phyloP scores from a whole-genome alignment of 1,284 basidiomycete species.

The Chalciporus sp. region DNA sequence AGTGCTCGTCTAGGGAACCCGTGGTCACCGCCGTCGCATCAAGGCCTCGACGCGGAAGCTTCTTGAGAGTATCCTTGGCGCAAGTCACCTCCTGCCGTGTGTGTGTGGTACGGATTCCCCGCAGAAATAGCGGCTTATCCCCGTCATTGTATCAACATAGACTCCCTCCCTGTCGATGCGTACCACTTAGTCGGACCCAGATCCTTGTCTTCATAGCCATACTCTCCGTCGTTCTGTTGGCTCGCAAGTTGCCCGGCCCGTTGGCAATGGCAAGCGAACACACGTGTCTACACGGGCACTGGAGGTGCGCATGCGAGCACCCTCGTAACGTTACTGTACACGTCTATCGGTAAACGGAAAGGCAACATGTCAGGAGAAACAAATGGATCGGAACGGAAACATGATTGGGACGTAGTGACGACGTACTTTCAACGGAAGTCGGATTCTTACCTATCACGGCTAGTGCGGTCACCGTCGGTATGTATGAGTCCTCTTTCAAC shows the following conservation, averaged over 20 bases:
- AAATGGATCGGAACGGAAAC: too few relatives aligned
- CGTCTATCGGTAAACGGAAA: too few relatives aligned
- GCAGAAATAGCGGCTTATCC: conserved; percentile 45
- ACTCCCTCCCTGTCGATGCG: conserved; percentile 76
- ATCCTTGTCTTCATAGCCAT: background rate
- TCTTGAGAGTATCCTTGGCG: conserved; percentile 60
- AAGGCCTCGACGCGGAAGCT: conserved; percentile 76
- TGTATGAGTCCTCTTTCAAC: too few relatives aligned
- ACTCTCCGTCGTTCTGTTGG: conserved; percentile 44
- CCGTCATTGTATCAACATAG: conserved; percentile 63
- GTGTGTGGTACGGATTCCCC: conserved; percentile 1
- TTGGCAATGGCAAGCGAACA: too few relatives aligned
- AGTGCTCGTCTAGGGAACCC: conserved; percentile 54
- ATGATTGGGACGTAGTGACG: too few relatives aligned
- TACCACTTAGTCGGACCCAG: conserved; percentile 62
- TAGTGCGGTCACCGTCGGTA: too few relatives aligned
- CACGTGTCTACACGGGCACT: too few relatives aligned
- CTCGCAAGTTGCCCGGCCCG: conserved; percentile 31
- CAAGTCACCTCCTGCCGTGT: conserved; percentile 69
- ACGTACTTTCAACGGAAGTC: too few relatives aligned
- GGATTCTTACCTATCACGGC: too few relatives aligned
- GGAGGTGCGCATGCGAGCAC: too few relatives aligned
- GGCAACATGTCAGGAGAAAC: too few relatives aligned
- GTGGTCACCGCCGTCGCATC: conserved; percentile 87
- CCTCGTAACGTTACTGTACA: too few relatives aligned